A percentile compares a stretch with the other conserved stretches of the same genome.
Conservation (phyloP, 202 grass and related monocot genomes). For the Dendrocalamus latiflorus region DNA sequence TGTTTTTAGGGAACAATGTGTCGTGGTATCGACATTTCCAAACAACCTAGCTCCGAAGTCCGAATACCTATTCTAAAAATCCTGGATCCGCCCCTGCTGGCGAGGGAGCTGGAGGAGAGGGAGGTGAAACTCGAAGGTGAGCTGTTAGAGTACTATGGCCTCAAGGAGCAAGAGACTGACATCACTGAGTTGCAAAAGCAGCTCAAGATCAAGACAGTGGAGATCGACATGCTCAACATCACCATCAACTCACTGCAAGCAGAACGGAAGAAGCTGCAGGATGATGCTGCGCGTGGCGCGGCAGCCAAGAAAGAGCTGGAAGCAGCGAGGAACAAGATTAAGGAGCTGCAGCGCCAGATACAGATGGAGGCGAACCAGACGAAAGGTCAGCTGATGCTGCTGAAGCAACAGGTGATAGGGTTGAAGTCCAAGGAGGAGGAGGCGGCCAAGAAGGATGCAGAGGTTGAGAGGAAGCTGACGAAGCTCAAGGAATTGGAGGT, state of each 20-base stretch:
- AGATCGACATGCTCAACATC: slow-evolving; percentile 74
- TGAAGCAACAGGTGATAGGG: slow-evolving; percentile 79
- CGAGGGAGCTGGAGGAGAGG: slow-evolving; percentile 72
- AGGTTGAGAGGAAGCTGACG: slow-evolving; percentile 75
- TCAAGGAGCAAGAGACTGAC: slow-evolving; percentile 86
- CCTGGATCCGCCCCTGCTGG: too few relatives aligned
- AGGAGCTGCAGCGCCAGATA: slow-evolving; percentile 81
- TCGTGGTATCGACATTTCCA: too few relatives aligned
- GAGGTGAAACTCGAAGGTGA: slow-evolving; percentile 81
- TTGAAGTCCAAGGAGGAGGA: slow-evolving; percentile 72
- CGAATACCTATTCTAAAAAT: too few relatives aligned
- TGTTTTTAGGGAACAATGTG: too few relatives aligned
- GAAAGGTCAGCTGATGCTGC: slow-evolving; percentile 70
- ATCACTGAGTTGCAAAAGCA: slow-evolving; percentile 74
- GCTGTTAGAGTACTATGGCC: slow-evolving; percentile 85
- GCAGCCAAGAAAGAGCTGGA: slow-evolving; percentile 51
- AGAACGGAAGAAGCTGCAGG: slow-evolving; percentile 80
- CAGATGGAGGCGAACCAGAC: slow-evolving; percentile 71
- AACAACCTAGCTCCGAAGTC: too few relatives aligned
- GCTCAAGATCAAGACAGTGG: slow-evolving; percentile 70
- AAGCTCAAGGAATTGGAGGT: slow-evolving; percentile 68
- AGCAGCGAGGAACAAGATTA: slow-evolving; percentile 63
- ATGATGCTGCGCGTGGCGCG: slow-evolving; percentile 29
- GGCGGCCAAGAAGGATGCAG: slow-evolving; percentile 57
- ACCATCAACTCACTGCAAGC: slow-evolving; percentile 67